Conservation (phyloP, 305 asterid genomes). For the Coffea humblotiana region DNA sequence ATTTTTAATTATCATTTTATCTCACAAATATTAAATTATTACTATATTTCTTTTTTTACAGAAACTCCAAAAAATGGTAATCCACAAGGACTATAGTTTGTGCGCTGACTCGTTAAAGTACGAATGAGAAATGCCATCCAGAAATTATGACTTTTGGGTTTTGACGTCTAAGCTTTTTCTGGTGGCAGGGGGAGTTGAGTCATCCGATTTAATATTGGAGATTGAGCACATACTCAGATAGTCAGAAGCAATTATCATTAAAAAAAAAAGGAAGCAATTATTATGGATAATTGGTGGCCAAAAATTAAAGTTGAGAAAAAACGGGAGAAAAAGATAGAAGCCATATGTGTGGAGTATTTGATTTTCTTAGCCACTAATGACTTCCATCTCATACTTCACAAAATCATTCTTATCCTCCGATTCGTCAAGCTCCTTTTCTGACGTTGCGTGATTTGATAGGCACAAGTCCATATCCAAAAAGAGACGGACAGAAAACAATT, state of each 20-base stretch:
- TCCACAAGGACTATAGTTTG: not conserved
- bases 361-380: conserved; percentile 7
- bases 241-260: not conserved
- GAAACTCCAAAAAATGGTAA: too few relatives aligned
- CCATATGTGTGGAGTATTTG: not conserved
- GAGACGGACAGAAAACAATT: not conserved
- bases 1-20: too few relatives aligned
- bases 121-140: not conserved
- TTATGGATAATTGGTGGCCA: conserved; percentile 15
- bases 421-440: not conserved
- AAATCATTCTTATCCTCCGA: not conserved
- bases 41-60: too few relatives aligned
- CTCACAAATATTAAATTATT: too few relatives aligned
- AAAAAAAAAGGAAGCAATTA: not conserved
- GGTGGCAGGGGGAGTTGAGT: conserved; percentile 11
- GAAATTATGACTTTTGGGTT: not conserved
- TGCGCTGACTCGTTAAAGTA: not conserved
- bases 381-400: conserved; percentile 23
- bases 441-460: not conserved
- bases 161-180: not conserved
- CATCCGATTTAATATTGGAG: conserved; percentile 15
- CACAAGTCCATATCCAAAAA: not conserved
- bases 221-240: not conserved
- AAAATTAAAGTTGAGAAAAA: conserved; percentile 3
- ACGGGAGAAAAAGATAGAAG: too few relatives aligned